Base-by-base conservation (phyloP, 306 rosid genomes). In the Pterocarpus macrocarpus region DNA sequence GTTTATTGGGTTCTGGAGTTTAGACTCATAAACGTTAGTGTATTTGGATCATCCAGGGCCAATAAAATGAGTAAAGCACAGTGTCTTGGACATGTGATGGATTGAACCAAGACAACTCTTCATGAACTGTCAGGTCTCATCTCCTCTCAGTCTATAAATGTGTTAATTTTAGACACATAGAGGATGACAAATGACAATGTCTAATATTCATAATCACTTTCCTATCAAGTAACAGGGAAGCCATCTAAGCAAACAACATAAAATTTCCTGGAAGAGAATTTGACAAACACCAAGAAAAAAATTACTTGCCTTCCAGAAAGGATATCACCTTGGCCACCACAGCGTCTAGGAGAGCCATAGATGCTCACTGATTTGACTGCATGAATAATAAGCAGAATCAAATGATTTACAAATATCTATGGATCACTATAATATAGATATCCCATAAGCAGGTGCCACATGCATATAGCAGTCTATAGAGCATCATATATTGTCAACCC, bases 291-390 rank as follows among this genome's bases (percentile, higher is more conserved):
- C 43, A 52, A 58, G 61, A 77, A 45, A 39, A 75, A 33, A 53
- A 49, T 43, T 30, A 85, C 98, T 86, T 90, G 86, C 98, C 97
- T 94, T 90, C 98, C 98, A 80, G 94, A 92, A 84, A 94, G 98
- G 80, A 94, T 90, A 81, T 94, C 98, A 45, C 98, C 98, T 83
- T 94, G 98, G 73, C 97, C 98, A 50, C 97, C 97, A 74, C 97
- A 94, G 66, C 98, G 94, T 61, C 98, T 90, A 71, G 94, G 96
- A 87, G 97, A 94, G 76, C 98, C 97, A 50, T 87, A 89, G 71
- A 92, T 82, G 86, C 94, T 88, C 65, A 92, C 96, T 67, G 96
- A 90, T 82, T 83, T 85, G 63, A 92, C 98, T 94, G 92, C 87
- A 85, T 5, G 59, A 53, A 70, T 28, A 72, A 77, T 49, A 77